Conservation (phyloP, 2,329 filamentous ascomycete genomes). For the Rutstroemia sp. region DNA sequence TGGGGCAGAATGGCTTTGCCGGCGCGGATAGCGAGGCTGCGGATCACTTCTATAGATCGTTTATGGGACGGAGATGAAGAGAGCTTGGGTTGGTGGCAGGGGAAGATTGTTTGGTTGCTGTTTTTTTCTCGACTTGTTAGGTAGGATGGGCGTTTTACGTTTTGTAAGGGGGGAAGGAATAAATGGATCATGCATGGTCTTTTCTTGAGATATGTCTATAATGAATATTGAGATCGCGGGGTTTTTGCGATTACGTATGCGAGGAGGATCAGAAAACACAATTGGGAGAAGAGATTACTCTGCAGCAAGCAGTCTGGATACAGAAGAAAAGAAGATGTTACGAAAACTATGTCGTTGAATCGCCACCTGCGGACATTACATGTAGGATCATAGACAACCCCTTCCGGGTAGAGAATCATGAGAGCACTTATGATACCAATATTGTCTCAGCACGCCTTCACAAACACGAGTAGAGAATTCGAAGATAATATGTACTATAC, state of each 20-base stretch:
- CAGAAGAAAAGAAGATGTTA: no score
- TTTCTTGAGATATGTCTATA: slow-evolving; percentile 1
- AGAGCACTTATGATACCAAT: no score
- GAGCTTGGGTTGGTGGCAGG: background rate
- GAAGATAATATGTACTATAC: background rate
- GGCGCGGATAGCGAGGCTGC: slow-evolving; percentile 62
- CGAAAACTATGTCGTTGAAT: no score
- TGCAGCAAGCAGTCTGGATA: no score
- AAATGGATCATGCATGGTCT: background rate
- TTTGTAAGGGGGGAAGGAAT: background rate
- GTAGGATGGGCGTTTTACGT: slow-evolving; percentile 1
- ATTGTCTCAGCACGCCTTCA: no score
- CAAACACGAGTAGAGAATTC: no score
- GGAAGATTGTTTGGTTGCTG: background rate
- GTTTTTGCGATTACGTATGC: background rate
- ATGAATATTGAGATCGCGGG: background rate
- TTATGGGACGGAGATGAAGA: slow-evolving; percentile 58
- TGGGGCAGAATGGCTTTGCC: slow-evolving; percentile 46
- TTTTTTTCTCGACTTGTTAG: background rate
- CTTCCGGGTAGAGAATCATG: no score
- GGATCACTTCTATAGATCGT: slow-evolving; percentile 87
- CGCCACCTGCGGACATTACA: no score
- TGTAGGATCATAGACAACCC: no score
- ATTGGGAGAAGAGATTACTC: no score
- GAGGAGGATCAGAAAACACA: background rate